These are phyloP conservation scores for Halenospora varia DNA, from an alignment of 495 filamentous ascomycete species.

Conservation along the genomic window DNA sequence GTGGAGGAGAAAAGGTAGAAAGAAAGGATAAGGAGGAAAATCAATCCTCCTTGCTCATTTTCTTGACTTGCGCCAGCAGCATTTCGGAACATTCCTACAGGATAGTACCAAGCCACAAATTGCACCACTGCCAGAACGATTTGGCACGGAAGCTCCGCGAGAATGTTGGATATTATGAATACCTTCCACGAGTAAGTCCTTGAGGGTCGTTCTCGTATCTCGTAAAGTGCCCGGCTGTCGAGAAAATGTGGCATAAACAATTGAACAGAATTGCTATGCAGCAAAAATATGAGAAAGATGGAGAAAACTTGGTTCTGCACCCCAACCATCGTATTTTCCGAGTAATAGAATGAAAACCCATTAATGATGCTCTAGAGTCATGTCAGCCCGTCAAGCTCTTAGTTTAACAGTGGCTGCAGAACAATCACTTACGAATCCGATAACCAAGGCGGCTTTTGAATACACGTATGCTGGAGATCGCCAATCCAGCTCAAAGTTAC, in stretches of 20 bases:
- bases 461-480: slow-evolving; percentile 84
- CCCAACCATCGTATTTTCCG: slow-evolving; percentile 66
- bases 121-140: slow-evolving; percentile 66
- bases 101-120: slow-evolving; percentile 58
- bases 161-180: slow-evolving; percentile 76
- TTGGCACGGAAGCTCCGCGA: slow-evolving; percentile 75
- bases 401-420: too few relatives aligned
- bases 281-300: slow-evolving; percentile 76
- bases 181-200: slow-evolving; percentile 81
- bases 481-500: slow-evolving; percentile 90
- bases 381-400: too few relatives aligned
- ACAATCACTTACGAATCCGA: slow-evolving; percentile 65
- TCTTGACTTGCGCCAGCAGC: slow-evolving; percentile 1
- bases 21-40: slow-evolving; percentile 49
- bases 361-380: slow-evolving; percentile 59
- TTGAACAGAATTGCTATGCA: slow-evolving; percentile 69
- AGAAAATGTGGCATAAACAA: slow-evolving; percentile 87
- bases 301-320: slow-evolving; percentile 85
- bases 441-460: slow-evolving; percentile 58
- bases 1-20: background rate
- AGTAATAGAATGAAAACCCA: slow-evolving; percentile 83
- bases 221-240: slow-evolving; percentile 73
- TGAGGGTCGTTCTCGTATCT: slow-evolving; percentile 79
- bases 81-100: background rate
- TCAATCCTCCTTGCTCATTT: background rate